Percentiles rank a stretch among this genome's conserved stretches.
These are phyloP conservation scores for Dicorynia guianensis DNA, from an alignment of 306 rosid species.

Conservation along the genomic window DNA sequence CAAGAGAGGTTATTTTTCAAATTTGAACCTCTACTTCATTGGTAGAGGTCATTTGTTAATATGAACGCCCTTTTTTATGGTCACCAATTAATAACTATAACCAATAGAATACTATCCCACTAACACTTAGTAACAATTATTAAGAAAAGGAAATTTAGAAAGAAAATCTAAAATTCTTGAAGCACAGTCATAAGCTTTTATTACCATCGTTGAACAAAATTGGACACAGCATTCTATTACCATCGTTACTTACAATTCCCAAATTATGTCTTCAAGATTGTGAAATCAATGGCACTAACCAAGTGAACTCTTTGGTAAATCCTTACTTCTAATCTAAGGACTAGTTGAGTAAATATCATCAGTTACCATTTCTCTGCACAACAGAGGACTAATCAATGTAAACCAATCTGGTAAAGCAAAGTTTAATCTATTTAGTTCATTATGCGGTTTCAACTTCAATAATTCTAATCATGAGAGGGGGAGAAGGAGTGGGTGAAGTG, in stretches of 20 bases:
- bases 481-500: conserved; percentile 41
- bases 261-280: conserved; percentile 44
- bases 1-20: too few species aligned
- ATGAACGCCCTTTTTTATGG: too few species aligned
- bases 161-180: not conserved
- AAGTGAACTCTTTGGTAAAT: conserved; percentile 44
- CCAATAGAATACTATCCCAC: too few species aligned
- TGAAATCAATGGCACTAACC: conserved; percentile 40
- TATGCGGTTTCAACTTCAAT: not conserved
- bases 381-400: conserved; percentile 3
- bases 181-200: conserved; percentile 3
- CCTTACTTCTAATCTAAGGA: conserved; percentile 43
- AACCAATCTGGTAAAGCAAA: not conserved
- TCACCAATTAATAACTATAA: too few species aligned
- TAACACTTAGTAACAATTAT: too few species aligned
- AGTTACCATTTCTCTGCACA: not conserved
- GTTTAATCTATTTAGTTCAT: conserved; percentile 15
- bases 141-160: not conserved
- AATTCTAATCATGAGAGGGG: conserved; percentile 35
- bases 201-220: conserved; percentile 12
- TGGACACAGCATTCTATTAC: conserved; percentile 11
- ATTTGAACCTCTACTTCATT: too few species aligned
- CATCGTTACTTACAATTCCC: conserved; percentile 41
- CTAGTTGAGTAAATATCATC: conserved; percentile 6
- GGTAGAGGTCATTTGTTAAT: too few species aligned